Evolutionary conservation across 2,329 filamentous ascomycete species (phyloP), one percentile per base, ranked within the genome.

Genomic region (Alternaria sp.): DNA sequence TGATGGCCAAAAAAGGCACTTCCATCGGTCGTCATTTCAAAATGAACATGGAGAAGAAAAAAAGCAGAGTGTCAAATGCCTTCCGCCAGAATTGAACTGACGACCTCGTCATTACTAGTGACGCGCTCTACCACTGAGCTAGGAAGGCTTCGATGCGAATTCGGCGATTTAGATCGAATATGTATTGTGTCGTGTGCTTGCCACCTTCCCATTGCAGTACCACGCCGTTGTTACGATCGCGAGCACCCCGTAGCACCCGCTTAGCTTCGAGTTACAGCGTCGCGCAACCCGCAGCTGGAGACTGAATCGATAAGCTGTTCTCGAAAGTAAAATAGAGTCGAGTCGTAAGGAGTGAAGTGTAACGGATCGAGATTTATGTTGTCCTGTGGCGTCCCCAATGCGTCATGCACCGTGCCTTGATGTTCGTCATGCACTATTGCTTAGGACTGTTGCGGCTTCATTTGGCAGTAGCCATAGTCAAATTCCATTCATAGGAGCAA

Each of bases 31-130:
- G 29, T 7, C 10, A 13, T 24, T 3, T 2, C 7, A 14, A 2
- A n/a, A 14, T 14, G 11, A 24, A 14, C 11, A 24, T 14, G 6
- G 6, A 48, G 39, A 53, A 41, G 11, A 26, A 7, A 41, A 58
- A 63, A 63, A 63, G 51, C 7, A 58, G 17, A 9, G 21, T 21
- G 11, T 40, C 7, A 7, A 28, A 23, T 66, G 64, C 64, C 64
- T 60, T 63, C 62, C 54, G 57, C 64, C 64, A 63, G 68, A 70
- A 70, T 70, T 67, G 68, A 70, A 70, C 68, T 65, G 66, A 62
- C 68, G 68, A 69, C 67, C 68, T 70, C 67, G 67, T 70, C 68
- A 70, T 69, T 70, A 70, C 68, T 70, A 70, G 68, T 70, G 68
- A 70, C 67, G 67, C 68, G 68, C 68, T 70, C 67, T 70, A 70